Conservation (phyloP, 768 basidiomycete genomes). For the Amanita fuliginea region DNA sequence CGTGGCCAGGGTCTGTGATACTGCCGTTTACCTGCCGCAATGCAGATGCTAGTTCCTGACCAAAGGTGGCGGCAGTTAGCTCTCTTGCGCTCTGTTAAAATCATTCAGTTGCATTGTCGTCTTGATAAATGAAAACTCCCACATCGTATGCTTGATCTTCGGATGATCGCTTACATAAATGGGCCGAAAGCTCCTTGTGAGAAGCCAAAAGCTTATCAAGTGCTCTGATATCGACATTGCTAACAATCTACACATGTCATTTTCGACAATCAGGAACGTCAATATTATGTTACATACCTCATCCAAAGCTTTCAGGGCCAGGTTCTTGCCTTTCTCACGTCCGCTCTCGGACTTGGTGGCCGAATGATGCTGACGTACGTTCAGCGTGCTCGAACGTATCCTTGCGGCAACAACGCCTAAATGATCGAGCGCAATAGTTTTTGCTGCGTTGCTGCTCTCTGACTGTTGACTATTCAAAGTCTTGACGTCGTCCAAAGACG, state of each 20-base stretch:
- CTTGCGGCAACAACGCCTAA: constrained; percentile 86
- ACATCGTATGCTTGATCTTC: constrained; percentile 81
- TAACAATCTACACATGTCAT: constrained; percentile 34
- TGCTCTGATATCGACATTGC: constrained; percentile 32
- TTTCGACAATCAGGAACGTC: neutral
- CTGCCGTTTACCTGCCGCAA: constrained; percentile 46
- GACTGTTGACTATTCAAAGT: constrained; percentile 31
- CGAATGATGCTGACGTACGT: constrained; percentile 20
- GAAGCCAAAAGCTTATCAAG: constrained; percentile 49
- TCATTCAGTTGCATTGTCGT: constrained; percentile 1
- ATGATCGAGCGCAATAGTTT: constrained; percentile 87
- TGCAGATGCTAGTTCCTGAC: constrained; percentile 70
- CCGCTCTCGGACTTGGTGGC: constrained; percentile 10
- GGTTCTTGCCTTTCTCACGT: constrained; percentile 18
- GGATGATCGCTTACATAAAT: constrained; percentile 59
- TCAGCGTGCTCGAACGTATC: constrained; percentile 50
- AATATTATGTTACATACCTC: constrained; percentile 35
- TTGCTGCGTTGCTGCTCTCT: constrained; percentile 71
- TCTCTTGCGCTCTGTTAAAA: constrained; percentile 69
- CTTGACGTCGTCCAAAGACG: constrained; percentile 77
- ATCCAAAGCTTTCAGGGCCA: constrained; percentile 48
- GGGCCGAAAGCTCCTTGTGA: constrained; percentile 54
- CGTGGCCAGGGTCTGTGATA: constrained; percentile 33
- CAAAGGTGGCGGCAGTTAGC: constrained; percentile 67
- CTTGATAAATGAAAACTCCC: constrained; percentile 14